Evolutionary conservation across 495 filamentous ascomycete species (phyloP), one percentile per base, ranked within the genome.

Genomic region (Hamigera avellanea): DNA sequence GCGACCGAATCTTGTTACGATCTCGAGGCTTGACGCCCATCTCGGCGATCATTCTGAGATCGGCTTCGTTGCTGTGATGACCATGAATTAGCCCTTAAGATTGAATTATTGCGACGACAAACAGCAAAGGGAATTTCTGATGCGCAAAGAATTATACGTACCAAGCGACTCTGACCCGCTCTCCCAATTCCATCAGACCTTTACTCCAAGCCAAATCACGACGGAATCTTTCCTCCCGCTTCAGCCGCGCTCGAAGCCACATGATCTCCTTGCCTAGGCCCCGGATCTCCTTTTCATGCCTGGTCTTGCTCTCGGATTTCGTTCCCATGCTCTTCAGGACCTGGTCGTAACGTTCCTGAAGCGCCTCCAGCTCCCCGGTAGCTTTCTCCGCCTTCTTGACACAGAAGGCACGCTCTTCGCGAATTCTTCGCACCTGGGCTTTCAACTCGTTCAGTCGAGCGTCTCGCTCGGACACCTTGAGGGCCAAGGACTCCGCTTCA

Each of bases 221-320:
- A 32, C 91, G 69, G 60, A 96, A 79, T 36, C 71, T 75, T 47
- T 82, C 75, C 61, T 95, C 89, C 15, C 91, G 72, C 52, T 73
- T 68, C 54, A 80, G 78, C 34, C 78, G 73, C 3, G 83, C 86
- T 40, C 79, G 71, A 40, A 96, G 73, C 78, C 83, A 98, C 43
- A 86, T 69, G 46, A 95, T 89, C 56, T 95, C 86, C 59, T 88
- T 81, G 41, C 73, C 75, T 52, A 98, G 66, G 8, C 87, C 87
- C 32, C 76, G 72, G 19, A 95, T 69, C 60, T 96, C 93, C 46
- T 79, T 80, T 41, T 72, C 71, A 45, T 95, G 88, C 33, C 70
- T 64, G 37, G 67, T 66, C 44, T 66, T 68, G 32, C 50, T 58
- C 8, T 64, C 67, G n/a, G 59, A 48, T 41, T 62, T 70, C 14